phyloP scores from a whole-genome alignment of 345 rosid genomes.

The Salix brachista region DNA sequence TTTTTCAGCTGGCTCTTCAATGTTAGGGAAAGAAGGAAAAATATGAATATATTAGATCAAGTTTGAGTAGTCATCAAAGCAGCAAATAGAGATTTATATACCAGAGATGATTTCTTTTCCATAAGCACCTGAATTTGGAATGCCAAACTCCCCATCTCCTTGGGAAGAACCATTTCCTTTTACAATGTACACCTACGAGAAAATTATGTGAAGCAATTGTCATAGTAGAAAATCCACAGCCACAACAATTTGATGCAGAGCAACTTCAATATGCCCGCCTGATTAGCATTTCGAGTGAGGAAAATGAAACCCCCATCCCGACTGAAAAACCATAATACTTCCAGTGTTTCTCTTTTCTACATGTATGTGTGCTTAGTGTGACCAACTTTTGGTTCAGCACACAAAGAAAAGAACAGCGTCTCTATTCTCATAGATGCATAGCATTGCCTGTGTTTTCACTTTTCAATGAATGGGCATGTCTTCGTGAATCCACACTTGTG shows the following conservation, averaged over 20 bases:
- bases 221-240: not conserved
- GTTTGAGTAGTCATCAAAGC: not conserved
- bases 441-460: not conserved
- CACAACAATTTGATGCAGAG: not conserved
- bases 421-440: not conserved
- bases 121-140: constrained; percentile 5
- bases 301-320: not conserved
- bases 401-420: not conserved
- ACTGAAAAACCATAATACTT: not conserved
- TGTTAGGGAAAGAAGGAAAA: not conserved
- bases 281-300: not conserved
- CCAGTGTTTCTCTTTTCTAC: not conserved
- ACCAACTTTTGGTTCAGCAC: not conserved
- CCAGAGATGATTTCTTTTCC: constrained; percentile 22
- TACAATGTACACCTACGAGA: constrained; percentile 40
- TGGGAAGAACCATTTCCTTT: constrained; percentile 15
- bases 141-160: constrained; percentile 14
- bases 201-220: not conserved
- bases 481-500: not conserved
- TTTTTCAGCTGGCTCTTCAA: not conserved
- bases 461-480: not conserved
- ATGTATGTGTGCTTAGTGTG: not conserved
- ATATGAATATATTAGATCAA: not conserved
- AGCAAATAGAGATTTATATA: constrained; percentile 13
- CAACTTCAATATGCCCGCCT: not conserved